Conservation (phyloP, 768 basidiomycete genomes). For the Naganishia kalamii region DNA sequence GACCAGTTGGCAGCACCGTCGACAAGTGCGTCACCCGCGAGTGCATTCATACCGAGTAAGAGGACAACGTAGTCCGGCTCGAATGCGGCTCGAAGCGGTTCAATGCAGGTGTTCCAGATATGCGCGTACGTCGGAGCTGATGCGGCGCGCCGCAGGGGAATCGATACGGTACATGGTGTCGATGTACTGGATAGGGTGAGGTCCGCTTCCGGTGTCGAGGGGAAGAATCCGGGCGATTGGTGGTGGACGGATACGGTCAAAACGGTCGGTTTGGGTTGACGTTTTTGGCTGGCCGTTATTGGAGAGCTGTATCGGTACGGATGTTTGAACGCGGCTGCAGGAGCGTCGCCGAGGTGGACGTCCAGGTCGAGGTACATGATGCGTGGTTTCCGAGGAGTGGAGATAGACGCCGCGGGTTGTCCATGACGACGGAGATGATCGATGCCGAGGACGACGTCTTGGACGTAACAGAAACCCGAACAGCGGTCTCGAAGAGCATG, state of each 20-base stretch:
- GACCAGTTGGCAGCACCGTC: conserved; percentile 64
- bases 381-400: conserved; percentile 44
- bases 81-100: conserved; percentile 58
- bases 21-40: conserved; percentile 73
- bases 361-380: conserved; percentile 90
- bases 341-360: conserved; percentile 83
- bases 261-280: conserved; percentile 39
- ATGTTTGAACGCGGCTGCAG: conserved; percentile 58
- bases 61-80: conserved; percentile 70
- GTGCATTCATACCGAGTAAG: conserved; percentile 80
- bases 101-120: conserved; percentile 60
- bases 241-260: conserved; percentile 80
- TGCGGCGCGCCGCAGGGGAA: conserved; percentile 71
- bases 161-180: conserved; percentile 63
- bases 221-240: conserved; percentile 75
- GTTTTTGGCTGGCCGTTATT: not conserved
- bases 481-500: conserved; percentile 73
- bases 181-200: conserved; percentile 49
- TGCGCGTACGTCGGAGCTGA: conserved; percentile 58
- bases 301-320: conserved; percentile 28
- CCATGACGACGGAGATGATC: conserved; percentile 47
- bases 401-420: not conserved
- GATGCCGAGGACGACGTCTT: conserved; percentile 77
- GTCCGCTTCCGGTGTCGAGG: conserved; percentile 44
- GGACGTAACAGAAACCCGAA: conserved; percentile 89